phyloP scores from a whole-genome alignment of 805 yeast species.

The Cyberlindnera mrakii region DNA sequence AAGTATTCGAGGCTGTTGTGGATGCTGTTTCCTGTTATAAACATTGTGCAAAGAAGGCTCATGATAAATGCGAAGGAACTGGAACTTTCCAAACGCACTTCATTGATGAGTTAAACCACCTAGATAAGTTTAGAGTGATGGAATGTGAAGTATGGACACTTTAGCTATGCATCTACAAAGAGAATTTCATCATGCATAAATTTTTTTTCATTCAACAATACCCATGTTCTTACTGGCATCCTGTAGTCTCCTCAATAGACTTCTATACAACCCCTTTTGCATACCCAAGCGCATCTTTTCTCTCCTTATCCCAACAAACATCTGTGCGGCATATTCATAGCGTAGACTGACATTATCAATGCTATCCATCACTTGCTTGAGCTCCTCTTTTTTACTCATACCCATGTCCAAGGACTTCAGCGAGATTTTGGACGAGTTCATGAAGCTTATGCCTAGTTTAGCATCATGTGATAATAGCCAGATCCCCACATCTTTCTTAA shows the following conservation, averaged over 20 bases:
- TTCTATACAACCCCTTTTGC: conserved; percentile 14
- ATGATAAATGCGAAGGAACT: not conserved
- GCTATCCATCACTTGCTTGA: conserved; percentile 9
- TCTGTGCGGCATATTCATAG: conserved; percentile 15
- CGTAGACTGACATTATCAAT: conserved; percentile 16
- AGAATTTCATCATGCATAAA: not conserved
- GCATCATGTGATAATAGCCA: conserved; percentile 19
- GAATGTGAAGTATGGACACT: too few species aligned
- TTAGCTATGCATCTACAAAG: too few species aligned
- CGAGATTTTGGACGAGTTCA: conserved; percentile 13
- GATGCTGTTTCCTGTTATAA: conserved; percentile 1
- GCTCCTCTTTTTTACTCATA: conserved; percentile 12
- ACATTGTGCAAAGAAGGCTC: not conserved
- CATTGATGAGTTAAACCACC: not conserved
- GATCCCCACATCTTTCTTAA: conserved; percentile 13
- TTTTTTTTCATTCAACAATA: too few species aligned
- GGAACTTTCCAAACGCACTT: not conserved
- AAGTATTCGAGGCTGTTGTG: not conserved
- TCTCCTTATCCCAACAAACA: conserved; percentile 16
- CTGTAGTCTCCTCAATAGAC: conserved; percentile 5
- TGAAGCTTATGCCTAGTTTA: conserved; percentile 17
- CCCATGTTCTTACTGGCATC: not conserved
- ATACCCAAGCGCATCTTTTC: conserved; percentile 12
- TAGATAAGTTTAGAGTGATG: not conserved
- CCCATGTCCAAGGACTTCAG: conserved; percentile 8